A percentile compares a stretch with the other conserved stretches of the same genome.
Evolutionary conservation across 2,329 filamentous ascomycete species (phyloP).

Genomic region (Scolecobasidium constrictum): DNA sequence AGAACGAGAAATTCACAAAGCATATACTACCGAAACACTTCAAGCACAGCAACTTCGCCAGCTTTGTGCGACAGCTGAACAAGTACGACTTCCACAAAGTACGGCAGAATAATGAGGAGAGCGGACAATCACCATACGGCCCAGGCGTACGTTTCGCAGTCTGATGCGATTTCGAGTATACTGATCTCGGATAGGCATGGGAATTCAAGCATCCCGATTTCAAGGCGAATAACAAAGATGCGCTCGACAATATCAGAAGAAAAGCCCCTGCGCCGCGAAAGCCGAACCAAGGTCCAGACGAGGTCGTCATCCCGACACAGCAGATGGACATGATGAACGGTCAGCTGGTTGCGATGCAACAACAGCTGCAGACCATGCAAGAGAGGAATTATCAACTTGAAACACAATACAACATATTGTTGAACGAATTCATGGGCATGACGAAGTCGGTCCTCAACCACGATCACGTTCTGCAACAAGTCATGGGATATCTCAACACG

Average conservation of each 20-base stretch:
- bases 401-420: constrained; percentile 52
- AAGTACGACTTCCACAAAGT: constrained; percentile 99
- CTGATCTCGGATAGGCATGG: constrained; percentile 86
- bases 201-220: constrained; percentile 98
- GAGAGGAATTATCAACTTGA: constrained; percentile 73
- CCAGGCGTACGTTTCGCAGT: constrained; percentile 48
- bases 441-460: constrained; percentile 64
- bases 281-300: constrained; percentile 43
- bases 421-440: constrained; percentile 53
- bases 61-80: constrained; percentile 90
- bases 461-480: constrained; percentile 59
- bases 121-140: constrained; percentile 69
- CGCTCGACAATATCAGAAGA: constrained; percentile 87
- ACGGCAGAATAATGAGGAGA: constrained; percentile 79
- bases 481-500: constrained; percentile 56
- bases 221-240: constrained; percentile 89
- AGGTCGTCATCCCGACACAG: constrained; percentile 69
- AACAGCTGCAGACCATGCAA: constrained; percentile 80
- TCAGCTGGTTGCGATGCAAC: constrained; percentile 79
- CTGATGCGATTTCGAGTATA: constrained; percentile 88
- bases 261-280: constrained; percentile 92
- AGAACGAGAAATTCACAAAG: constrained; percentile 98
- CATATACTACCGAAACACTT: constrained; percentile 95
- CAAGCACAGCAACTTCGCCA: constrained; percentile 98
- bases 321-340: constrained; percentile 84